Evolutionary conservation across 1,284 basidiomycete genomes (phyloP).

Genomic region (Exsudoporus floridanus): DNA sequence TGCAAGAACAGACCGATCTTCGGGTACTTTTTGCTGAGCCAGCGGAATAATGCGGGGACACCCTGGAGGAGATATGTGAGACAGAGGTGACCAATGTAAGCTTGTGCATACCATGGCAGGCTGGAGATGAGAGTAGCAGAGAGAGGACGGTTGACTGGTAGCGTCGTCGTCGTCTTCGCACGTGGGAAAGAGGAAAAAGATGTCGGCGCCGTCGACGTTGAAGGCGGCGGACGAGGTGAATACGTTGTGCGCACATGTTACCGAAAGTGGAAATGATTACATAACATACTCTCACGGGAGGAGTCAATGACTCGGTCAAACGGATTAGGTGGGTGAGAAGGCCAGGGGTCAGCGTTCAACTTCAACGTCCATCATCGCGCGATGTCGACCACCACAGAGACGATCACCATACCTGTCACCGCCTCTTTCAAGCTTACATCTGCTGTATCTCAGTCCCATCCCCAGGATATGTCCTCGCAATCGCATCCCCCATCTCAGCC

Average conservation of each 20-base stretch:
- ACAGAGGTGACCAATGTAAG: background rate
- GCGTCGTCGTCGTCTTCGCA: background rate
- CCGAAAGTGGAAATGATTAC: constrained; percentile 22
- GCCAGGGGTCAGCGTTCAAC: background rate
- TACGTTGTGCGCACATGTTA: background rate
- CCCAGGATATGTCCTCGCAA: constrained; percentile 8
- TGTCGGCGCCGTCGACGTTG: constrained; percentile 1
- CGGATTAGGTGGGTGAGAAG: background rate
- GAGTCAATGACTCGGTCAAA: constrained; percentile 16
- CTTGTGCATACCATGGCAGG: constrained; percentile 19
- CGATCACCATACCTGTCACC: constrained; percentile 13
- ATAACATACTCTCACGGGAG: constrained; percentile 28
- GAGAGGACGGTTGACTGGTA: background rate
- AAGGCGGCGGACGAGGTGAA: background rate
- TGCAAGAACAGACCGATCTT: constrained; percentile 71
- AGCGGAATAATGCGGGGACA: constrained; percentile 92
- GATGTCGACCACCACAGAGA: constrained; percentile 34
- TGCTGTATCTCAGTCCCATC: background rate
- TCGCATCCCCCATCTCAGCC: constrained; percentile 5
- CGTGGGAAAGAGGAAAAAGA: background rate
- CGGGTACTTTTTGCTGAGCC: constrained; percentile 95
- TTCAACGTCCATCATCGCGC: background rate
- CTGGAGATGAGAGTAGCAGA: background rate
- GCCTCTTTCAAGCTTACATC: constrained; percentile 25
- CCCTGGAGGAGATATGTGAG: constrained; percentile 51